Conservation (phyloP, 148 eudicot genomes). For the Mesembryanthemum crystallinum region DNA sequence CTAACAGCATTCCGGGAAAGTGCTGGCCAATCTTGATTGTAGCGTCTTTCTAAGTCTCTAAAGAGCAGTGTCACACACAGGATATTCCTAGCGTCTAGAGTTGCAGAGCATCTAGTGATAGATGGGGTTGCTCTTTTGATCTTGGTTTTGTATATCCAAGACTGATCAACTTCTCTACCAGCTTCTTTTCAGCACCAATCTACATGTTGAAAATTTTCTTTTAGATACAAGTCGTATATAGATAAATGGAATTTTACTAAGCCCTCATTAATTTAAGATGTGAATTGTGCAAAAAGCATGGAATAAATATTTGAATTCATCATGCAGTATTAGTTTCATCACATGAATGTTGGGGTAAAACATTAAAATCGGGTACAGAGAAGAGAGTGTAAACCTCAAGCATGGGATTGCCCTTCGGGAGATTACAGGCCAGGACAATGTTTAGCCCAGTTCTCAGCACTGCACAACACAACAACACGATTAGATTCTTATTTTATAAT, state of each 20-base stretch:
- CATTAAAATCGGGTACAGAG: neutral
- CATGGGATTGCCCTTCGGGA: conserved; percentile 70
- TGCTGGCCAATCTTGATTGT: neutral
- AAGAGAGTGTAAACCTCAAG: conserved; percentile 55
- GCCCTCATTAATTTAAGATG: neutral
- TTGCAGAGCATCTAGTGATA: neutral
- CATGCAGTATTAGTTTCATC: conserved; percentile 9
- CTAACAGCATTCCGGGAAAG: neutral
- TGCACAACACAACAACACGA: conserved; percentile 27
- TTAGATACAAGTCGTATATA: neutral
- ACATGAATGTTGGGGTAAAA: neutral
- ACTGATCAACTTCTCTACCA: conserved; percentile 65
- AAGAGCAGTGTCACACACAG: neutral
- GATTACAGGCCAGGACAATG: conserved; percentile 69
- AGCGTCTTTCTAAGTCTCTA: too few species aligned
- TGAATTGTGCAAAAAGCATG: too few species aligned
- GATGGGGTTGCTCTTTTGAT: conserved; percentile 20
- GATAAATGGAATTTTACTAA: neutral
- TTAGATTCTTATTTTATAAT: neutral
- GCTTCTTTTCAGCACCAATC: conserved; percentile 75
- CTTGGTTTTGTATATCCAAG: conserved; percentile 63
- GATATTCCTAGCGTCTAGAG: neutral
- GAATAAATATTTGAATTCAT: neutral
- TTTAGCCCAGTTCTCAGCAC: conserved; percentile 80
- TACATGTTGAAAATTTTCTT: conserved; percentile 18